Evolutionary conservation across 371 early-diverging fungal genomes (phyloP).

Genomic region (Rhizopus stolonifer): DNA sequence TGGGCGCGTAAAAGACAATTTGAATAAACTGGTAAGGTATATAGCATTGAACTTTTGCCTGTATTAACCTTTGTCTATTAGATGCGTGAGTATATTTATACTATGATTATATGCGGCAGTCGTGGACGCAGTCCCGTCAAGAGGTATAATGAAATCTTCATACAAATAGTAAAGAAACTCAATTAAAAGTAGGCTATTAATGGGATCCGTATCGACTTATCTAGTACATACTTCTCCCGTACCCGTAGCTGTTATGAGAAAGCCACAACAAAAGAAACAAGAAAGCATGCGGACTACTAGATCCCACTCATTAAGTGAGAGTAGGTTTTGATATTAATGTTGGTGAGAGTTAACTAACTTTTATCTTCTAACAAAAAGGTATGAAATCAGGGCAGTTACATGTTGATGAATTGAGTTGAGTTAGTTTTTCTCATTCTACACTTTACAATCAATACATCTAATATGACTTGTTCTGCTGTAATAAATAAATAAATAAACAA

Average conservation of each 20-base stretch:
- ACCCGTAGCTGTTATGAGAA: slow-evolving; percentile 57
- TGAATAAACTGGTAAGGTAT: slow-evolving; percentile 33
- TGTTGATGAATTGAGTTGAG: slow-evolving; percentile 37
- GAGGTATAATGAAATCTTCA: slow-evolving; percentile 3
- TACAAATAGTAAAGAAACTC: background rate
- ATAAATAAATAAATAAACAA: too few relatives aligned
- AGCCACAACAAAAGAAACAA: slow-evolving; percentile 44
- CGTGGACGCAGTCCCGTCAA: slow-evolving; percentile 20
- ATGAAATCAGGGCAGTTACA: slow-evolving; percentile 30
- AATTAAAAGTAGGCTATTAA: slow-evolving; percentile 5
- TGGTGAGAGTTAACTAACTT: too few relatives aligned
- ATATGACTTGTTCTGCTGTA: too few relatives aligned
- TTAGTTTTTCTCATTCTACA: too few relatives aligned
- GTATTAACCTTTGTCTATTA: background rate
- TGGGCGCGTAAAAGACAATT: slow-evolving; percentile 45
- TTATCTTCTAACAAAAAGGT: too few relatives aligned
- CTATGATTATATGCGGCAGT: slow-evolving; percentile 16
- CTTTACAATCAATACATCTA: too few relatives aligned
- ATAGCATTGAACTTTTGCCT: background rate
- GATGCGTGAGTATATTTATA: slow-evolving; percentile 14
- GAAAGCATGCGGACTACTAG: slow-evolving; percentile 11
- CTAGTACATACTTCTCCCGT: slow-evolving; percentile 37
- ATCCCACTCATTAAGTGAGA: slow-evolving; percentile 32
- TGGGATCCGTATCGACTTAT: slow-evolving; percentile 26
- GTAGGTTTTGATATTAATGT: slow-evolving; percentile 20